A percentile compares a stretch with the other conserved stretches of the same genome.
Evolutionary conservation across 129 eudicot genomes (phyloP).

Genomic region (Saposhnikovia divaricata): DNA sequence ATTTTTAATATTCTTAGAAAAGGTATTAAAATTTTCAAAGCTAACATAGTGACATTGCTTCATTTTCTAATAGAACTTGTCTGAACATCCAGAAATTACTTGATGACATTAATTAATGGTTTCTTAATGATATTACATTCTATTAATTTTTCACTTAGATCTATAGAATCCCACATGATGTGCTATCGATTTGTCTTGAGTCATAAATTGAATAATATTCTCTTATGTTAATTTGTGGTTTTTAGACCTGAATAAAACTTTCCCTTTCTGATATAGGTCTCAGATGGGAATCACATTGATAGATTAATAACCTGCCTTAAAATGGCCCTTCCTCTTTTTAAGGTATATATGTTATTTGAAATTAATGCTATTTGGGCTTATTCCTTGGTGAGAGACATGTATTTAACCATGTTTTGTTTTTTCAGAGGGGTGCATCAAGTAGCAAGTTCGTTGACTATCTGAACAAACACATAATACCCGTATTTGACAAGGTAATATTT

Average conservation of each 20-base stretch:
- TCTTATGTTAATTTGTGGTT: background rate
- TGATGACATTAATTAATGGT: background rate
- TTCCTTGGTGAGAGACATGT: background rate
- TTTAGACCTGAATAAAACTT: background rate
- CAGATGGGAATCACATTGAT: constrained; percentile 53
- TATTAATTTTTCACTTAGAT: background rate
- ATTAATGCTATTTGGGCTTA: background rate
- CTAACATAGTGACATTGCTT: background rate
- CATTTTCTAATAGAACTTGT: background rate
- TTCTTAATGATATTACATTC: too few species aligned
- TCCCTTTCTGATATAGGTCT: constrained; percentile 26
- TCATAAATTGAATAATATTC: background rate
- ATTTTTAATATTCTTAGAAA: background rate
- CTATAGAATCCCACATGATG: background rate
- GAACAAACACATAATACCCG: constrained; percentile 47
- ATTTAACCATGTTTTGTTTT: constrained; percentile 17
- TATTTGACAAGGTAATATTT: constrained; percentile 48
- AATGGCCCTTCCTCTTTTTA: constrained; percentile 51
- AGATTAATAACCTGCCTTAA: constrained; percentile 49
- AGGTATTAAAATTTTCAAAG: background rate
- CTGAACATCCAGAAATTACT: background rate
- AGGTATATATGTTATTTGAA: constrained; percentile 23
- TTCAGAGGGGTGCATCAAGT: constrained; percentile 63
- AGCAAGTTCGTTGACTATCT: constrained; percentile 50
- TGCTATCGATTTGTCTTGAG: background rate